Evolutionary conservation across 169 alveolate species (phyloP), one percentile per base, ranked within the genome.

Genomic region (Plasmodium sp.): DNA sequence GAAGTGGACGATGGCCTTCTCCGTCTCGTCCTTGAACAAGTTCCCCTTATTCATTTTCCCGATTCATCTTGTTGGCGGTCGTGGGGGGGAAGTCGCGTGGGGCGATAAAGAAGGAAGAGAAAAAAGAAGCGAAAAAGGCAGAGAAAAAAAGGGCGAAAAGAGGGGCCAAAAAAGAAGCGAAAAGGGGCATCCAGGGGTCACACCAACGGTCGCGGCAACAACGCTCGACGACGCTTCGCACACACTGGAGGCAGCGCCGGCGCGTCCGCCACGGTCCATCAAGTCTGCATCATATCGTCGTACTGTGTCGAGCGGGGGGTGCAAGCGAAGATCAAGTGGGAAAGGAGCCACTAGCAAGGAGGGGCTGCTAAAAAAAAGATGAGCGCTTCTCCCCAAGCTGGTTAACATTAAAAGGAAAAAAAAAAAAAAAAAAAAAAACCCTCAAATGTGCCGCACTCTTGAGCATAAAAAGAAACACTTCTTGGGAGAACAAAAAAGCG

Each of bases 1-100:
- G 73, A 95, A 95, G 56, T 95, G 97, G 34, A 95, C 92, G 81
- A 95, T 54, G 34, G 97, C 97, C 41, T 84, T 86, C 74, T 92
- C 96, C 18, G 95, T 95, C 56, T 95, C 96, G 72, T 92, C 74
- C 81, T 85, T 85, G 77, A 85, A 85, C 93, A 85, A 85, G 54
- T 75, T 85, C 27, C 85, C 84, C 67, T 75, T 85, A 43, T 85
- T 74, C 93, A 85, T 85, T 85, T 85, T 85, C 83, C 81, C 56
- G 51, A 85, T 18, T 85, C 93, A 85, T 85, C 43, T 62, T 85
- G 75, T 62, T 62, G 18, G 75, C 34, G 14, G 16, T 22, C 33
- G 18, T 62, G 75, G 34, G 18, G 39, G 75, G 75, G 75, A 9
- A 6, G 75, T n/a, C 31, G 34, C 34, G n/a, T 5, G 75, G 34